phyloP scores from a whole-genome alignment of 345 rosid species.

The Trapa incisa region DNA sequence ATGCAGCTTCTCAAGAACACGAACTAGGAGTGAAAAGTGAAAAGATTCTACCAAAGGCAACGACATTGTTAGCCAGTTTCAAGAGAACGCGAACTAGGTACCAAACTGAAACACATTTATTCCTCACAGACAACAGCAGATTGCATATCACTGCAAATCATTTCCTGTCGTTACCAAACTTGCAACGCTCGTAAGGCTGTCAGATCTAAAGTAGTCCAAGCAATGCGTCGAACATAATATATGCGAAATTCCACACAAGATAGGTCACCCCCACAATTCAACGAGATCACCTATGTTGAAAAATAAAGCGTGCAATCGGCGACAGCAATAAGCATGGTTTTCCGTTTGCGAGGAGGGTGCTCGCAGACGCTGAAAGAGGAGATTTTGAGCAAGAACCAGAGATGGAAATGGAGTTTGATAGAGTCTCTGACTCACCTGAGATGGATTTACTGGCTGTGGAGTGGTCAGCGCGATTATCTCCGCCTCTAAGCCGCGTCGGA shows the following conservation, averaged over 20 bases:
- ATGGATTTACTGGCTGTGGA: neutral
- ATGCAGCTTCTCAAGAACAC: neutral
- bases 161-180: neutral
- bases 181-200: neutral
- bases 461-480: neutral
- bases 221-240: too few relatives aligned
- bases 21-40: neutral
- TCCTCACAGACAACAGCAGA: neutral
- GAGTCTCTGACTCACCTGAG: neutral
- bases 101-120: neutral
- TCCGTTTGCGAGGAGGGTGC: neutral
- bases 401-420: neutral
- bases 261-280: too few relatives aligned
- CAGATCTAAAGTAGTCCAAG: neutral
- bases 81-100: too few relatives aligned
- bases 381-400: neutral
- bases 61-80: neutral
- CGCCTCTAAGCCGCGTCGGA: neutral
- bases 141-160: neutral
- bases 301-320: too few relatives aligned
- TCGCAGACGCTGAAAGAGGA: neutral
- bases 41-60: neutral
- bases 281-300: too few relatives aligned
- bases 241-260: too few relatives aligned
- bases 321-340: neutral